Evolutionary conservation across 2,329 filamentous ascomycete species (phyloP), one percentile per base, ranked within the genome.

Genomic region (Penicillium vulpinum): DNA sequence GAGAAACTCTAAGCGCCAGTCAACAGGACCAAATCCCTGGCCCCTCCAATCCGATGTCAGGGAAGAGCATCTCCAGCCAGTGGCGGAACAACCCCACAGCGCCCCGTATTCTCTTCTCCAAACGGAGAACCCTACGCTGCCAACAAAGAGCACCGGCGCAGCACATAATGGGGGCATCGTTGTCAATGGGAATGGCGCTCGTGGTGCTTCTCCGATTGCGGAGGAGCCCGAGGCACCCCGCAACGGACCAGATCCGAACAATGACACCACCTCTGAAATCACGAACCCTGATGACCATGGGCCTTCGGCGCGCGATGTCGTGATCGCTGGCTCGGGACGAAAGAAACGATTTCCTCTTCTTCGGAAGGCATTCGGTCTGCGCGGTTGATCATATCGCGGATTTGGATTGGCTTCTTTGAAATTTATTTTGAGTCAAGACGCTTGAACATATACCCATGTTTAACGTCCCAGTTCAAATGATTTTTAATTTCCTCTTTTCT

Each of bases 341-440:
- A 80, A 79, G 68, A 80, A 77, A 62, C 75, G 75, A 55, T 79
- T 80, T 51, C 73, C 73, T 9, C 67, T 74, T 55, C 66, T 80
- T 51, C 72, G 77, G 41, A 78, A 75, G 57, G 78, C 77, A 21
- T 77, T 80, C 59, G 74, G 77, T 22, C 64, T 79, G 58, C 70
- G 71, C 47, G 38, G 36, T 41, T 64, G 48, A 66, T 48, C 22
- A 8, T 41, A n/a, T 33, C n/a, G 35, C 28, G 2, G 18, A 28
- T n/a, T 44, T 36, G 26, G 39, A 22, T 6, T 35, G 16, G 18
- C 11, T 18, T 24, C 6, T 29, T 26, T 21, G 16, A 38, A 16
- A 9, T 44, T 31, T 38, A 10, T 38, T n/a, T 21, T 45, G 29
- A 35, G 15, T 31, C 28, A n/a, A n/a, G n/a, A 48, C 51, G 35